These are phyloP conservation scores for Gynostemma pentaphyllum DNA, from an alignment of 306 rosid species.

Conservation along the genomic window DNA sequence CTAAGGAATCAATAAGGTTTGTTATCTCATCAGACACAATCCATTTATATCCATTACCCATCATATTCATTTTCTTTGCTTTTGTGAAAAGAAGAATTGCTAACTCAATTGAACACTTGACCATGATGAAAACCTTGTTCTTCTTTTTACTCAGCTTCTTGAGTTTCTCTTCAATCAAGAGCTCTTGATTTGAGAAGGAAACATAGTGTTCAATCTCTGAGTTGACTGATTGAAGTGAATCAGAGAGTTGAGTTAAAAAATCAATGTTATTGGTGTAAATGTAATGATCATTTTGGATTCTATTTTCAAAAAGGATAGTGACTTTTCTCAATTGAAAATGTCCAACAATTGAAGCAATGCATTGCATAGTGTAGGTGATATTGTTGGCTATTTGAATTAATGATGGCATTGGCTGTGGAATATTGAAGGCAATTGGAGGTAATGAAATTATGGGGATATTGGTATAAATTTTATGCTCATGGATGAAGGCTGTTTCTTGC, in stretches of 20 bases:
- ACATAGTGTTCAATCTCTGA: conserved; percentile 28
- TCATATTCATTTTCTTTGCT: conserved; percentile 46
- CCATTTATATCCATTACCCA: conserved; percentile 49
- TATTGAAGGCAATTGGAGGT: neutral
- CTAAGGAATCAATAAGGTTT: conserved; percentile 31
- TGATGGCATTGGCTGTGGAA: conserved; percentile 12
- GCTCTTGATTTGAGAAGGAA: conserved; percentile 23
- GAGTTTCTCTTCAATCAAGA: conserved; percentile 27
- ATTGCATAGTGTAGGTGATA: conserved; percentile 23
- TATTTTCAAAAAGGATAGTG: too few relatives aligned
- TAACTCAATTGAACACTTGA: conserved; percentile 33
- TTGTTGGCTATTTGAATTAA: conserved; percentile 38
- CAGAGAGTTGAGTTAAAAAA: conserved; percentile 21
- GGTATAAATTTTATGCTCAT: conserved; percentile 6
- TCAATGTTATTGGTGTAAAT: too few relatives aligned
- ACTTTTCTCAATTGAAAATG: conserved; percentile 44
- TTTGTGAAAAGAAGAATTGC: conserved; percentile 24
- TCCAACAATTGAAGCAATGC: conserved; percentile 45
- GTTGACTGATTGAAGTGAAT: conserved; percentile 29
- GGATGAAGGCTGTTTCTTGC: conserved; percentile 28
- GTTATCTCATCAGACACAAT: conserved; percentile 36
- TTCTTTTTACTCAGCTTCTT: conserved; percentile 23
- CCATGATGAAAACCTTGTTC: conserved; percentile 39
- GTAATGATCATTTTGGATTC: too few relatives aligned
- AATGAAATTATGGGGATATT: conserved; percentile 36